Percentiles rank a stretch among this genome's conserved stretches.
phyloP scores from a whole-genome alignment of 2,329 filamentous ascomycete genomes.

The Colletotrichum gloeosporioides region DNA sequence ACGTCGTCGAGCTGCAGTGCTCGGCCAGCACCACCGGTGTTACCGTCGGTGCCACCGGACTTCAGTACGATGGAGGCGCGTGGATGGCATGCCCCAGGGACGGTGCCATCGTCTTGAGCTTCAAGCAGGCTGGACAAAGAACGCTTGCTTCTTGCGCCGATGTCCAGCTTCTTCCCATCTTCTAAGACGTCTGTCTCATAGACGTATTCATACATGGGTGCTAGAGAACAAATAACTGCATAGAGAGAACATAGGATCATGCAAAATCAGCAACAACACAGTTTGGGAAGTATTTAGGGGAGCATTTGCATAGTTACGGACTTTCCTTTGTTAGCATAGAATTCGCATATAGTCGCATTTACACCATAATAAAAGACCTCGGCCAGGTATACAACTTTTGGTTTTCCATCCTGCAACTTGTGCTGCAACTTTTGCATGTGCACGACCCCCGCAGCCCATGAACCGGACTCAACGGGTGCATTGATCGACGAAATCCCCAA shows the following conservation, averaged over 20 bases:
- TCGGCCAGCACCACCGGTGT: not conserved
- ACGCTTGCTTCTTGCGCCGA: not conserved
- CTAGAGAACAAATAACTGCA: not conserved
- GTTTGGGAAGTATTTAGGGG: too few species aligned
- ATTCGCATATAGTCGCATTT: not conserved
- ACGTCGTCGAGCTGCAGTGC: not conserved
- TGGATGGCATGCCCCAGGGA: not conserved
- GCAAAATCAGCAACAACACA: not conserved
- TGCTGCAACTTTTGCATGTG: not conserved
- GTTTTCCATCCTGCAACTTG: not conserved
- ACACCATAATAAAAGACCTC: not conserved
- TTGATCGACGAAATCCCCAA: constrained; percentile 21
- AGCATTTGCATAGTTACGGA: not conserved
- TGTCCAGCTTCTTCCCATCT: not conserved
- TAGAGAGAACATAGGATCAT: not conserved
- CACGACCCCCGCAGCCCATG: too few species aligned
- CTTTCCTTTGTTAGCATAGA: not conserved
- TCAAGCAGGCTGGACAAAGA: not conserved
- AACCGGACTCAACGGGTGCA: not conserved
- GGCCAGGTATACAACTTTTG: not conserved
- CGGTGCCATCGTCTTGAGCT: not conserved
- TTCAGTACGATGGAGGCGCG: not conserved
- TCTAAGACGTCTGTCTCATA: not conserved
- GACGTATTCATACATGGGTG: too few species aligned
- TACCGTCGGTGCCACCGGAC: not conserved